These are phyloP conservation scores for Globisporangium sylvaticum DNA, from an alignment of 352 stramenopile genomes.

Conservation along the genomic window DNA sequence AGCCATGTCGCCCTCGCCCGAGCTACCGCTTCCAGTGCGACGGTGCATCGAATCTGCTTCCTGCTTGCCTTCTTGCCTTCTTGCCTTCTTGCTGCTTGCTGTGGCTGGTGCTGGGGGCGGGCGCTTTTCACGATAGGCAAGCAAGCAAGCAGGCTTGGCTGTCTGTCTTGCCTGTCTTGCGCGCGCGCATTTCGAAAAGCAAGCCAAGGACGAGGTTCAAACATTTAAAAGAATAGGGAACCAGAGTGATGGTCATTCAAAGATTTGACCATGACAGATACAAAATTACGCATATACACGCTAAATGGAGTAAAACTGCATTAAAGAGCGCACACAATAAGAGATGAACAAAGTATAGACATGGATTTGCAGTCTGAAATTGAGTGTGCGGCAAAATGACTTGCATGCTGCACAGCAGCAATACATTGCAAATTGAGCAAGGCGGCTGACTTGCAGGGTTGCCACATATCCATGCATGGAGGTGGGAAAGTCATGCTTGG, in stretches of 20 bases:
- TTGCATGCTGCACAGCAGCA: too few relatives aligned
- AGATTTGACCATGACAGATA: neutral
- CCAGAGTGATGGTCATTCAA: neutral
- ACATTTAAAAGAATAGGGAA: slow-evolving; percentile 8
- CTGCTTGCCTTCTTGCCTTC: too few relatives aligned
- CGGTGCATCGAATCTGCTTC: neutral
- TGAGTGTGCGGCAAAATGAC: too few relatives aligned
- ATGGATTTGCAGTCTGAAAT: too few relatives aligned
- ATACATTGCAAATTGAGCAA: too few relatives aligned
- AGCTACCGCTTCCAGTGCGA: neutral
- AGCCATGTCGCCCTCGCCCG: slow-evolving; percentile 1
- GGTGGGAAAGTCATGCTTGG: too few relatives aligned
- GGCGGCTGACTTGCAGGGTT: neutral
- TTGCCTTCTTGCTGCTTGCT: too few relatives aligned
- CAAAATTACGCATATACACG: neutral
- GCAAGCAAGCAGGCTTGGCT: neutral
- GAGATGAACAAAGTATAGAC: too few relatives aligned
- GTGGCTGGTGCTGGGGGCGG: neutral
- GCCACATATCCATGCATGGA: too few relatives aligned
- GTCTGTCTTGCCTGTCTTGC: neutral
- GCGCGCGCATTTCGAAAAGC: slow-evolving; percentile 5
- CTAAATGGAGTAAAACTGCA: too few relatives aligned
- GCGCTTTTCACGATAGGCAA: neutral
- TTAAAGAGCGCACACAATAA: too few relatives aligned
- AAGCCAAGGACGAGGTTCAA: slow-evolving; percentile 9